Base-by-base conservation (phyloP, 768 basidiomycete species). In the Chalciporus chontae region DNA sequence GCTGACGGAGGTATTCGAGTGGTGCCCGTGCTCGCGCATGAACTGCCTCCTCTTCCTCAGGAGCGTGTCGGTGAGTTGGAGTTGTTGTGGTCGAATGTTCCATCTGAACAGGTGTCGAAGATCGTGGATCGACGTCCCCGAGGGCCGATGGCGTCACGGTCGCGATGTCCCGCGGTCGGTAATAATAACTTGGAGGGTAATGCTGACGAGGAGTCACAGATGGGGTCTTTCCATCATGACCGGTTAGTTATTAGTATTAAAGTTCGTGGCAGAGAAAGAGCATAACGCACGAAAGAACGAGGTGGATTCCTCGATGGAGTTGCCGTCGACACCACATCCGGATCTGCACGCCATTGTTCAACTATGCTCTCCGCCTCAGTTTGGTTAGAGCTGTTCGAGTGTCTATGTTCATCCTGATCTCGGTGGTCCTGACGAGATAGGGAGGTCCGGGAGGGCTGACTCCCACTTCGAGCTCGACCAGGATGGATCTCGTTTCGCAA, bases 321-420 rank as follows among this genome's bases (percentile, higher is more conserved):
- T 11, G 45, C 47, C 14, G 54, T 55, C 14, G 56, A 51, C 9
- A 55, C 51, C 1, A 29, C 47, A 43, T 67, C 66, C 3, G 57
- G 57, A 49, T 69, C 68, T 2, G 52, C 58, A 7, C 66, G 62
- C 67, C 67, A 69, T 39, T 68, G 60, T 31, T 68, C 68, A 5
- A 53, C 47, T 5, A 64, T 59, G 27, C 26, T 32, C 51, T 68
- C 67, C 15, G 55, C 58, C 29, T 67, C 63, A 5, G 61, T 67
- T 51, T 55, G 56, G 24, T 45, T 44, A 15, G 59, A 58, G 43
- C 54, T 56, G 21, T 47, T 43, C 14, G 59, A 58, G 42, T 36
- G n/a, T 8, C 47, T 55, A 29, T 44, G 49, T n/a, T 57, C n/a
- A n/a, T n/a, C 59, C 4, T 45, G 47, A 9, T 56, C 56, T 18